Percentiles rank a stretch among this genome's conserved stretches.
Conservation (phyloP, 768 basidiomycete species). For the Auriscalpium orientale region DNA sequence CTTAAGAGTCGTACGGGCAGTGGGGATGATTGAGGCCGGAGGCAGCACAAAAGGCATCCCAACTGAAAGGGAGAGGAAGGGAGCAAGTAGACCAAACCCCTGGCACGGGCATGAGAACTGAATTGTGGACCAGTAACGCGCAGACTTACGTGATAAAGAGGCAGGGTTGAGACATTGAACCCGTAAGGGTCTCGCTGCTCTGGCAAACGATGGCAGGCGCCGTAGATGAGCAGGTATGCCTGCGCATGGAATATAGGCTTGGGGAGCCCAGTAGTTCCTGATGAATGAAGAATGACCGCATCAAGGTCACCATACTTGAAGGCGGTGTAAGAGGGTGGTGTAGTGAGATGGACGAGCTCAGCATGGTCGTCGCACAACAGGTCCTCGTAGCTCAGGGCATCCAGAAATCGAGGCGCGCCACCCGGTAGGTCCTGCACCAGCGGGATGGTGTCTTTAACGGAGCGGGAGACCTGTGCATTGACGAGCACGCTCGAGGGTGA, state of each 20-base stretch:
- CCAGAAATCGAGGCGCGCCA: slow-evolving; percentile 9
- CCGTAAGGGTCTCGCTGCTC: slow-evolving; percentile 22
- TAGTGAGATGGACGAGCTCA: slow-evolving; percentile 8
- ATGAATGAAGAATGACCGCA: slow-evolving; percentile 41
- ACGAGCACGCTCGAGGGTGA: slow-evolving; percentile 24
- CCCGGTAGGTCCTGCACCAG: not conserved
- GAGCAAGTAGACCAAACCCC: slow-evolving; percentile 33
- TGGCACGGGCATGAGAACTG: slow-evolving; percentile 1
- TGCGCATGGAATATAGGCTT: slow-evolving; percentile 33
- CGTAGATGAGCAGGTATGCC: slow-evolving; percentile 27
- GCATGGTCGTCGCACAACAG: slow-evolving; percentile 18
- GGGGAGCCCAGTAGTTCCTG: slow-evolving; percentile 44
- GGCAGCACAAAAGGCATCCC: slow-evolving; percentile 32
- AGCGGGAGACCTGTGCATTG: slow-evolving; percentile 24
- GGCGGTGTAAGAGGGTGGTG: slow-evolving; percentile 22
- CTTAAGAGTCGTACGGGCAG: slow-evolving; percentile 21
- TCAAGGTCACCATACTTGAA: slow-evolving; percentile 25
- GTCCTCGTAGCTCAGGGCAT: slow-evolving; percentile 23
- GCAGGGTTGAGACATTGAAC: slow-evolving; percentile 31
- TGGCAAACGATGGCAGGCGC: slow-evolving; percentile 29
- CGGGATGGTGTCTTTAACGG: slow-evolving; percentile 23
- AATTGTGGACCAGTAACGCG: not conserved
- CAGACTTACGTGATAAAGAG: slow-evolving; percentile 31
- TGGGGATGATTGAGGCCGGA: slow-evolving; percentile 29
- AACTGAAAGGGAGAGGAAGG: slow-evolving; percentile 27